Base-by-base conservation (phyloP, 2,329 filamentous ascomycete species). In the Aspergillus pseudonomiae region DNA sequence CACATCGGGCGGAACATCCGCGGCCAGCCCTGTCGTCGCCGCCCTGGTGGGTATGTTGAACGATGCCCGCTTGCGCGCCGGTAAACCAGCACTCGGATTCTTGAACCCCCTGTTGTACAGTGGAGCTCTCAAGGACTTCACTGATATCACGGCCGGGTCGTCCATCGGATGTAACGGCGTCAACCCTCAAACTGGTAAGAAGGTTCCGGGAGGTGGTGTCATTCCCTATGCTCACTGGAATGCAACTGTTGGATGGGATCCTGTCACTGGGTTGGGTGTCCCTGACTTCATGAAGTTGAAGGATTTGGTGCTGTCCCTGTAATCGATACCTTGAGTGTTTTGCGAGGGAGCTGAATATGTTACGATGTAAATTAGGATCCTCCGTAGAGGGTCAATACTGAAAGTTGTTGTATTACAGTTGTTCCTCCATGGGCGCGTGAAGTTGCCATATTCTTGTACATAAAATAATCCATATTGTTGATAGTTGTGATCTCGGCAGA, bases 101-200 rank as follows among this genome's bases (percentile, higher is more conserved):
- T 63, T 88, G 55, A 88, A 88, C 70, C 85, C 85, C 0, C 86
- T 83, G 81, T 69, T 88, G 12, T 88, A 88, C 69, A 76, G 75
- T 12, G 70, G 74, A 54, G 83, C 81, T 5, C 81, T 79, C 61
- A 73, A 78, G 64, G 84, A 78, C 0, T 75, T 88, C 21, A 85
- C 77, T 0, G 86, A 88, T 66, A 74, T 80, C 32, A 69, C 74
- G 7, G 73, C 65, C 28, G 78, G 78, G 10, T 65, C 61, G 34
- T 73, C 74, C 5, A 68, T 74, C 50, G 78, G 78, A 7, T 80
- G 78, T 61, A 66, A 72, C 32, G 73, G 72, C 19, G 63, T 71
- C 48, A 73, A 78, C 10, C 77, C 77, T 28, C 73, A 74, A 52
- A 68, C 41, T 24, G 63, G 68, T 1, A 4, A 61, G 53, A 28